Evolutionary conservation across 768 basidiomycete genomes (phyloP), one percentile per base, ranked within the genome.

Genomic region (Leccinum variicolor): DNA sequence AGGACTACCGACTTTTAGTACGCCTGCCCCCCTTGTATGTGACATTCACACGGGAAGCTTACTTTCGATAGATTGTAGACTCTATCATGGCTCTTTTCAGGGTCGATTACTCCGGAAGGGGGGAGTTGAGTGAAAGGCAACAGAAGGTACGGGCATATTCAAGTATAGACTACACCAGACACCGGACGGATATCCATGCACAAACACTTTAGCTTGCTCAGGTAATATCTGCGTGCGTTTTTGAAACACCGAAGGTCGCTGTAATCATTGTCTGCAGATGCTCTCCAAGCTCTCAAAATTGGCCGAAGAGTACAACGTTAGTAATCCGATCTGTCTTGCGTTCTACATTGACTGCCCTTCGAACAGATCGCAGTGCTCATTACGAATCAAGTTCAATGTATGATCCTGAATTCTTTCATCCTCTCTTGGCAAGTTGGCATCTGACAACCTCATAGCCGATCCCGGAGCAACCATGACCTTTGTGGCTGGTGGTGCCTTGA

Each of bases 21-120:
- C 29, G 66, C 58, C 57, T 36, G 13, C 9, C n/a, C 9, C n/a
- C 50, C 3, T 34, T n/a, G 17, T 13, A 7, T 33, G 14, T 29
- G 2, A 53, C 8, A 23, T 48, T 21, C 11, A 17, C 8, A 19
- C 50, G 14, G 50, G 21, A 50, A 15, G 17, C 52, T 69, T 43
- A 73, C 36, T 23, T 23, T 56, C 26, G 34, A 6, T 66, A 96
- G 89, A 94, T 98, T 57, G 83, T 98, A 34, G 96, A 98, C 70
- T 94, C 92, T 64, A 95, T 98, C 59, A 96, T 98, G 92, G 96
- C 95, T 28, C 81, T 96, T 6, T 98, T 98, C 72, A 85, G 94
- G 19, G 91, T 94, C 46, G 95, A 98, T 73, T 98, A 79, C 70
- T 92, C 91, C 4, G 95, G 95, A 21, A 79, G 95, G 77, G 96